Evolutionary conservation across 2,329 filamentous ascomycete genomes (phyloP).

Genomic region (Cercospora beticola): DNA sequence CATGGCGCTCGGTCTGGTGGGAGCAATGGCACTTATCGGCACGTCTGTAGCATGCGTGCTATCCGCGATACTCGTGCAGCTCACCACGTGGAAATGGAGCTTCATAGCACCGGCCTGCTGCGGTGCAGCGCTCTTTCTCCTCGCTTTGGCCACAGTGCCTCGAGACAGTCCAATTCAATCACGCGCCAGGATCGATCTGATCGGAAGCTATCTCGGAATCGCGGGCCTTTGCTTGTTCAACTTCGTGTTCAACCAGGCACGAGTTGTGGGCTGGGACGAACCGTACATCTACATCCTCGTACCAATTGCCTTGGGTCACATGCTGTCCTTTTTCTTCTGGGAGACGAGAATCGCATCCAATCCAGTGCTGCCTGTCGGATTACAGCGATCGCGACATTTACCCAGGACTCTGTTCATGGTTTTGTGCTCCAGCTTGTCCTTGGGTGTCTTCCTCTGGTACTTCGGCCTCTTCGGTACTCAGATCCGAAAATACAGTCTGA

Average conservation of each 20-base stretch:
- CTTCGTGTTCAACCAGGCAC: conserved; percentile 18
- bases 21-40: conserved; percentile 1
- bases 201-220: conserved; percentile 11
- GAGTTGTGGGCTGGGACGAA: conserved; percentile 13
- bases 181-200: not conserved
- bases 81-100: conserved; percentile 15
- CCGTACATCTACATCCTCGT: conserved; percentile 15
- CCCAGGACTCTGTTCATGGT: not conserved
- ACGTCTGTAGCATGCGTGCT: conserved; percentile 3
- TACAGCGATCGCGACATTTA: conserved; percentile 1
- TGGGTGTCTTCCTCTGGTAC: conserved; percentile 16
- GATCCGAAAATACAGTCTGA: not conserved
- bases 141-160: not conserved
- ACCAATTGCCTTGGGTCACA: conserved; percentile 1
- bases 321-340: conserved; percentile 16
- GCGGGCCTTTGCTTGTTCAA: conserved; percentile 13
- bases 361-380: conserved; percentile 5
- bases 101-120: conserved; percentile 8
- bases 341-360: conserved; percentile 8
- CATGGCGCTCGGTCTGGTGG: not conserved
- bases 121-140: not conserved
- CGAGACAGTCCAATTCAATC: not conserved
- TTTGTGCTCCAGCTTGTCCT: conserved; percentile 10
- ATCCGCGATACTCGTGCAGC: conserved; percentile 9
- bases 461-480: conserved; percentile 2